Evolutionary conservation across 352 stramenopile species (phyloP), one percentile per base, ranked within the genome.

Genomic region (Pythium oligandrum): DNA sequence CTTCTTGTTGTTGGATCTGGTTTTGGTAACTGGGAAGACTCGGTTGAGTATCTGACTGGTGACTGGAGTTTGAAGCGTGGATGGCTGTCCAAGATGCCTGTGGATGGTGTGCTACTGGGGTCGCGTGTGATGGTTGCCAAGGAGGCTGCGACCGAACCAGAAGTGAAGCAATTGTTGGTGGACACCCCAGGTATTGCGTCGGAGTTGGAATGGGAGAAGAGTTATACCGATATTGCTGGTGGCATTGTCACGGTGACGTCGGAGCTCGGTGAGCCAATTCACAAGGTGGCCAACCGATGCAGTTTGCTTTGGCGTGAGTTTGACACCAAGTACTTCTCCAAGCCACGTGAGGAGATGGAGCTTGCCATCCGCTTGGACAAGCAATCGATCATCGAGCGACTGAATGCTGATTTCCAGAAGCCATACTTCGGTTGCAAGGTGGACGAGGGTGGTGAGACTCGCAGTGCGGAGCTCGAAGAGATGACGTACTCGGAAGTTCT

Each of bases 331-430:
- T 96, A 93, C 64, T 96, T 94, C 44, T 77, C 67, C 3, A 79
- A 88, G 47, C 69, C 81, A n/a, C 76, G 75, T 36, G 84, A 88
- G 6, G 77, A 95, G 49, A 62, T 90, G 30, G 78, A 76, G 45
- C 53, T 78, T 3, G 75, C 80, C 2, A 72, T 96, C 31, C 66
- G 78, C 9, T 46, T 81, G 4, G 82, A 90, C 66, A 90, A 88
- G 70, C 66, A 86, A 26, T 44, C 71, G 43, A 93, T 95, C 50
- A 89, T 93, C 40, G 61, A 63, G n/a, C 69, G 71, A 12, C 56
- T 96, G 38, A 95, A 96, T 49, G 64, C 78, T 4, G 83, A 96
- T 51, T 96, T 90, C 63, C 86, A 96, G 65, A 96, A 96, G 68
- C 79, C 78, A 35, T 95, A 93, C 70, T 96, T 96, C 58, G 86